Evolutionary conservation across 2,329 filamentous ascomycete species (phyloP).

Genomic region (Exophiala dermatitidis): DNA sequence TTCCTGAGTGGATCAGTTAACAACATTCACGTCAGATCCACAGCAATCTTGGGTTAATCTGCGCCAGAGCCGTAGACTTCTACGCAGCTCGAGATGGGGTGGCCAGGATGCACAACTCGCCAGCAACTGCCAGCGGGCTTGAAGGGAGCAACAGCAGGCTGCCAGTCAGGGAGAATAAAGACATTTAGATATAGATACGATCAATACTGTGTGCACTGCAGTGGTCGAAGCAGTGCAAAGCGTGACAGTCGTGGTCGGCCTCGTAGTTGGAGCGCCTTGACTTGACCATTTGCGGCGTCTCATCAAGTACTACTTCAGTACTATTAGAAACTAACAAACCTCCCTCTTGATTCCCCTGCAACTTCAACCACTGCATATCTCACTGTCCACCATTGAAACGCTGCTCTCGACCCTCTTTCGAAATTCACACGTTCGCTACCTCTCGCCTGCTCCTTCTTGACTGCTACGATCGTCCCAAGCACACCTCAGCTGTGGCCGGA

Average conservation of each 20-base stretch:
- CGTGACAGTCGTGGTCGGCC: neutral
- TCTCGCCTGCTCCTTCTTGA: neutral
- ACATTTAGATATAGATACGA: neutral
- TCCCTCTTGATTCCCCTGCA: slow-evolving; percentile 1
- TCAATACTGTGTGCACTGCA: too few relatives aligned
- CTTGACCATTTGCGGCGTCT: neutral
- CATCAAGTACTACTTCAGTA: neutral
- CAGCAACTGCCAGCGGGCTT: neutral
- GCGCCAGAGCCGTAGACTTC: neutral
- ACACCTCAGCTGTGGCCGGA: neutral
- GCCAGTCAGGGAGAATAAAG: neutral
- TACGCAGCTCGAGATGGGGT: neutral
- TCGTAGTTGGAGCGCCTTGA: neutral
- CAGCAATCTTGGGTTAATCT: slow-evolving; percentile 2
- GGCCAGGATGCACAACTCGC: neutral
- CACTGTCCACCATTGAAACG: neutral
- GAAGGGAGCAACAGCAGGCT: neutral
- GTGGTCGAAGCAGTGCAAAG: neutral
- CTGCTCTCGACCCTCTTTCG: neutral
- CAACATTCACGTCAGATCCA: neutral
- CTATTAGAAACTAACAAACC: neutral
- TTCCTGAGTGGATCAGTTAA: neutral
- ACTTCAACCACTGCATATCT: neutral
- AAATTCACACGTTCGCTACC: slow-evolving; percentile 1
- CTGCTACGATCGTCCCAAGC: neutral